Conservation (phyloP, 2,329 filamentous ascomycete genomes). For the Gremmenia infestans region DNA sequence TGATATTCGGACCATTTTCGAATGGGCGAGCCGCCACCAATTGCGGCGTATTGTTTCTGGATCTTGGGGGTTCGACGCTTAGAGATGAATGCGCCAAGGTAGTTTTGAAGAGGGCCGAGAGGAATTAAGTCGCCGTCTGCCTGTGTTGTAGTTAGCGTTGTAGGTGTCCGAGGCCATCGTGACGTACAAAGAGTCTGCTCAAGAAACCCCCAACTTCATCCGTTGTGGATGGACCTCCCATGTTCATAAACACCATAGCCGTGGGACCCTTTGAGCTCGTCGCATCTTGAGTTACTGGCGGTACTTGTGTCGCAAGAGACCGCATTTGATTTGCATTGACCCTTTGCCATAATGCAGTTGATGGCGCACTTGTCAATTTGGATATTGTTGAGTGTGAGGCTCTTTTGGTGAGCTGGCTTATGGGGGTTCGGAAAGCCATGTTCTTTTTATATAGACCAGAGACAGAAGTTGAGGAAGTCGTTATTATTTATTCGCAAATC, state of each 20-base stretch:
- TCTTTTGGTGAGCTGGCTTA: slow-evolving; percentile 27
- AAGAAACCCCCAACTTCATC: slow-evolving; percentile 87
- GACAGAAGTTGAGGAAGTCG: neutral
- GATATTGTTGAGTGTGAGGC: slow-evolving; percentile 24
- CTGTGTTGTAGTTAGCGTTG: slow-evolving; percentile 39
- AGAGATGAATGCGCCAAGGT: slow-evolving; percentile 84
- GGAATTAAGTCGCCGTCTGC: slow-evolving; percentile 92
- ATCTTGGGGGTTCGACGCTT: slow-evolving; percentile 91
- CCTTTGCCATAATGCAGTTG: slow-evolving; percentile 34
- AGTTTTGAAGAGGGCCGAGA: slow-evolving; percentile 84
- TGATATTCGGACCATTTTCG: slow-evolving; percentile 98
- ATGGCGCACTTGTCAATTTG: slow-evolving; percentile 28
- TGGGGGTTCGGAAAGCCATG: slow-evolving; percentile 39
- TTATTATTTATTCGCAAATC: slow-evolving; percentile 1
- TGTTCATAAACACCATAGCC: slow-evolving; percentile 98
- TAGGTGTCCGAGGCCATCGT: slow-evolving; percentile 6
- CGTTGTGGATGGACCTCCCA: slow-evolving; percentile 89
- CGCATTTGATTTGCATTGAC: slow-evolving; percentile 33
- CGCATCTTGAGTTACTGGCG: slow-evolving; percentile 75
- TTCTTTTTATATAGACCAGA: slow-evolving; percentile 22
- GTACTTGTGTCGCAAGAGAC: slow-evolving; percentile 56
- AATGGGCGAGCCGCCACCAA: slow-evolving; percentile 96
- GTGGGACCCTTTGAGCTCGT: slow-evolving; percentile 73
- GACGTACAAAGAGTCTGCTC: slow-evolving; percentile 80
- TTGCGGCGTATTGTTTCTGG: slow-evolving; percentile 88